Evolutionary conservation across 1,284 basidiomycete species (phyloP), one percentile per base, ranked within the genome.

Genomic region (Austropuccinia psidii): DNA sequence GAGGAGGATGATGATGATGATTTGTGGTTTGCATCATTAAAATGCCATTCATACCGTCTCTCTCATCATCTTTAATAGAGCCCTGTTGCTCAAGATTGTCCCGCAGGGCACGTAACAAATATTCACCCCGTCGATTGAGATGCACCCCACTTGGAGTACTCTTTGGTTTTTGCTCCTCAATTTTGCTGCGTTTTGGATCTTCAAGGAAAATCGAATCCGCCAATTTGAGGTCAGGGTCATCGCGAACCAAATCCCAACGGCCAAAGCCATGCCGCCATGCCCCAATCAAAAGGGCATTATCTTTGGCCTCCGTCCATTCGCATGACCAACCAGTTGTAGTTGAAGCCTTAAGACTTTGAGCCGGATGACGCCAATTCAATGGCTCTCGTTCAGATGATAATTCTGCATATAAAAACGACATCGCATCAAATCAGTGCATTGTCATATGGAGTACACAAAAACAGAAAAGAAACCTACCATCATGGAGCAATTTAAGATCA

Each of bases 131-230:
- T 60, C 96, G 90, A 50, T 97, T 95, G 50, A 99, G 89, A 81
- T 99, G 96, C 75, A 99, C 95, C 24, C 93, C 91, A 77, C 93
- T 94, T 19, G 94, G 94, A 77, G 95, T 94, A 8, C 89, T 90
- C 78, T 89, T 87, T 77, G 85, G 88, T 24, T 89, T 85, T 47
- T 88, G 82, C 74, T 77, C 72, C 54, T 75, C 74, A 47, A 75
- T 79, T 75, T 95, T 95, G 82, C 61, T 39, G 33, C 74, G 75
- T 73, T 95, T 95, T 78, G 89, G 90, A 80, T 97, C 94, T 79
- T 98, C 96, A 54, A 98, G 85, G 87, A 98, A 98, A 83, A 98
- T 95, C 80, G 95, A 96, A 81, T 90, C 92, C 2, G 88, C 85
- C 21, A 99, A 85, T 3, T 88, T 87, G 2, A 99, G 87, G 70